Evolutionary conservation across 306 rosid species (phyloP), one percentile per base, ranked within the genome.

Genomic region (Malus orientalis): DNA sequence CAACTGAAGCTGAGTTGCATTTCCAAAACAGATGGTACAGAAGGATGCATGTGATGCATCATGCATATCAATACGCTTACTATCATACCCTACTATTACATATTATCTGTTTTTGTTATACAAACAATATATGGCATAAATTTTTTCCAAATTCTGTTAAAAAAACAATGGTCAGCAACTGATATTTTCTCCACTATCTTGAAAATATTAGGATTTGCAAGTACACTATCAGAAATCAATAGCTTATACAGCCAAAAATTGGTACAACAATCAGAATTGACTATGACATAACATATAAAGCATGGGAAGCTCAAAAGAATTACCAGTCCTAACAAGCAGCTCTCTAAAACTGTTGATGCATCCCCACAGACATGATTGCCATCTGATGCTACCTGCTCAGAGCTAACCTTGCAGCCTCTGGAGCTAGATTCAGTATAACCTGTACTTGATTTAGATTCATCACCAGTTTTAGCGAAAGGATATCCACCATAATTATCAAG

Each of bases 301-400:
- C 36, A 23, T 36, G 22, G 66, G 61, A 32, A 86, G 85, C 51
- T 42, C 62, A 53, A 62, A 73, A 73, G 70, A 60, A 83, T 74
- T 90, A 95, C 98, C 97, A 80, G 82, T 78, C 59, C 84, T 82
- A 95, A 87, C 87, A 95, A 86, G 86, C 93, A 92, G 79, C 84
- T 83, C 79, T 81, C 75, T 72, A 54, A 76, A 85, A 74, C 75
- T 68, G 88, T 76, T n/a, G 77, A 67, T 70, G 64, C 78, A 58
- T 75, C 71, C 74, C 27, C 80, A 13, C 82, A 69, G 73, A 67
- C 73, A 78, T 36, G 51, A 66, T 75, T 81, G 75, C 75, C 86
- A 81, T 81, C 85, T 15, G 86, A 79, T 78, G 73, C 64, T 62
- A 70, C 79, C 78, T 84, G 82, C 78, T 83, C 79, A 47, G 40